Conservation (phyloP, 1,139 yeast genomes). For the Eremothecium cymbalariae region DNA sequence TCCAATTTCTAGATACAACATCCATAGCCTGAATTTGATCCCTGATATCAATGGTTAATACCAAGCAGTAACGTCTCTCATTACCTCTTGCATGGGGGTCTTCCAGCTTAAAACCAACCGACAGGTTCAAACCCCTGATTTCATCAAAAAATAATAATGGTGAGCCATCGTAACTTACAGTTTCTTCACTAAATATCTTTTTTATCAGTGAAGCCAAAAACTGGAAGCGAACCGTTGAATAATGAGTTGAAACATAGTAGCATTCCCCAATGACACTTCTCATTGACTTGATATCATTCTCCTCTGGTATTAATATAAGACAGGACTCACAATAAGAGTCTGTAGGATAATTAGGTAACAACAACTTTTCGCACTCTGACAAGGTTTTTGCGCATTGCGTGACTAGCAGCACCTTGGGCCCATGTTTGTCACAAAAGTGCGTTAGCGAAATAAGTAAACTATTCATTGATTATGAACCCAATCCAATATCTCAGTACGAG, state of each 20-base stretch:
- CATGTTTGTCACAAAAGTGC: conserved; percentile 83
- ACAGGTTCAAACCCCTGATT: conserved; percentile 57
- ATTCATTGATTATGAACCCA: too few species aligned
- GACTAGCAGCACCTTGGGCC: conserved; percentile 69
- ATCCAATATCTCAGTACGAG: too few species aligned
- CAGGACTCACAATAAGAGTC: conserved; percentile 56
- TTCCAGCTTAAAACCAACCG: conserved; percentile 55
- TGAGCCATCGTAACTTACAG: conserved; percentile 53
- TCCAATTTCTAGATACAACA: conserved; percentile 50
- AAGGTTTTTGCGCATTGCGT: conserved; percentile 42
- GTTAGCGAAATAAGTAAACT: conserved; percentile 45
- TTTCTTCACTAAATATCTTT: conserved; percentile 65
- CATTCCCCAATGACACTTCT: conserved; percentile 16
- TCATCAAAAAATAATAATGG: conserved; percentile 71
- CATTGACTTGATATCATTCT: conserved; percentile 17
- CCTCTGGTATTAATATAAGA: conserved; percentile 41
- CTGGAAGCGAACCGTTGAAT: conserved; percentile 43
- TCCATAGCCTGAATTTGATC: conserved; percentile 28
- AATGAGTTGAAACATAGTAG: conserved; percentile 47
- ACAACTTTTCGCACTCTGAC: conserved; percentile 21
- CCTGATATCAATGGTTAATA: conserved; percentile 56
- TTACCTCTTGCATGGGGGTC: conserved; percentile 74
- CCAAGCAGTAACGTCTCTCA: conserved; percentile 61
- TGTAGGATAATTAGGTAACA: conserved; percentile 30
- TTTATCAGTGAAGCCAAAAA: conserved; percentile 39